Evolutionary conservation across 306 rosid species (phyloP), one percentile per base, ranked within the genome.

Genomic region (Castanospermum australe): DNA sequence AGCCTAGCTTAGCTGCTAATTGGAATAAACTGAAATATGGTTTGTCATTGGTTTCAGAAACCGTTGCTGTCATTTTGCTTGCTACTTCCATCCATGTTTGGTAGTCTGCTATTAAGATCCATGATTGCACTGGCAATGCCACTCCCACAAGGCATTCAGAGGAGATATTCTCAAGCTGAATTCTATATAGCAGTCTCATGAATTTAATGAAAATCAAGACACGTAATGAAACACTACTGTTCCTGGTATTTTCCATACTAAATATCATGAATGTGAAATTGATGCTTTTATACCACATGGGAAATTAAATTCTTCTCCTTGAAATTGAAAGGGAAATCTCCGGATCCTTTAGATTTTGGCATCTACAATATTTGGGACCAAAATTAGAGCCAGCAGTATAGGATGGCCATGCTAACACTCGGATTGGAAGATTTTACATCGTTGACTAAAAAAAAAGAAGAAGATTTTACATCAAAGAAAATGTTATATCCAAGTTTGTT

Each of bases 41-140:
- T 32, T 12, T 18, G 91, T 82, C 10, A 88, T 73, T 0, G 87
- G 88, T 8, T 89, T 76, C 55, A 84, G 86, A 89, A 59, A 83
- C 85, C 62, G 67, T 88, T 6, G 91, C 76, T 7, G 87, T 89
- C 90, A 88, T 83, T 42, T 79, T 71, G 66, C 60, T 69, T 56
- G 57, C 83, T 39, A 21, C 65, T 30, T 47, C 2, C 5, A 22
- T 33, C 72, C 33, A 60, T 70, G 71, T 79, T 70, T 47, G 33
- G 25, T 32, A 73, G 68, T 73, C 69, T 64, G 61, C 75, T 52
- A 63, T 61, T 80, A 54, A 59, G 41, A 45, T 33, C 62, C 52
- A 80, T 64, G 42, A 56, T 41, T 42, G 67, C 39, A 22, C 38
- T 42, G 12, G 15, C 59, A 67, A 41, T 55, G 48, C 25, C 68